Conservation (phyloP, 2,329 filamentous ascomycete genomes). For the Fragosphaeria purpurea region DNA sequence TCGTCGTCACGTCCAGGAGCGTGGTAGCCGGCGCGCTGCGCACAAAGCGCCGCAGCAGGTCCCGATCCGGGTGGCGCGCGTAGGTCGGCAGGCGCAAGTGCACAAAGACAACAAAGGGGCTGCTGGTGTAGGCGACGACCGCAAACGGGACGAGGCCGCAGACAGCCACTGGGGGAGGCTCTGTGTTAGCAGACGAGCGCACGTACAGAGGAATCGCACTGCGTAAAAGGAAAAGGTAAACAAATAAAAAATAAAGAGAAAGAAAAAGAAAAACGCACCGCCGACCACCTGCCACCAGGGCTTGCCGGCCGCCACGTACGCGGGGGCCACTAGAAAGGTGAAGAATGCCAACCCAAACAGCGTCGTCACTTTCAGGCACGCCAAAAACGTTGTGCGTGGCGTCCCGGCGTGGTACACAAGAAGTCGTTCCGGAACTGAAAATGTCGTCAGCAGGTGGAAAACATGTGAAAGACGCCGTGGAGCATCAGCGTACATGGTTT, state of each 20-base stretch:
- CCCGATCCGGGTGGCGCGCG: conserved; percentile 42
- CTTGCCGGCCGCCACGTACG: conserved; percentile 35
- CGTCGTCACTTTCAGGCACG: conserved; percentile 60
- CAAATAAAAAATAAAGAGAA: not conserved
- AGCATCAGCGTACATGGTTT: no score
- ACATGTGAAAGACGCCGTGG: no score
- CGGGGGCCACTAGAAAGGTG: conserved; percentile 51
- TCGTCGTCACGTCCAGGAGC: conserved; percentile 42
- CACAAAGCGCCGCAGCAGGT: conserved; percentile 44
- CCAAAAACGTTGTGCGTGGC: conserved; percentile 55
- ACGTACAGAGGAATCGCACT: not conserved
- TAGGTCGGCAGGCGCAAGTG: conserved; percentile 57
- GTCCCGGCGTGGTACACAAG: conserved; percentile 70
- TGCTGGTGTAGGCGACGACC: conserved; percentile 53
- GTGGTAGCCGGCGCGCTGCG: conserved; percentile 33
- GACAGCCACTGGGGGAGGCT: conserved; percentile 35
- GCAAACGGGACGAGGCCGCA: conserved; percentile 55
- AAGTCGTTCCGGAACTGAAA: conserved; percentile 38
- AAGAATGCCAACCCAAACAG: conserved; percentile 61
- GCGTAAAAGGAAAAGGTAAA: not conserved
- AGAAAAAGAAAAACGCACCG: conserved; percentile 22
- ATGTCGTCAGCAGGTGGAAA: no score
- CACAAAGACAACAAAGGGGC: conserved; percentile 63
- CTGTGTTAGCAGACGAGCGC: no score
- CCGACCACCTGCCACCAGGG: conserved; percentile 26